Evolutionary conservation across 768 basidiomycete species (phyloP).

Genomic region (Rhodotorula babjevae): DNA sequence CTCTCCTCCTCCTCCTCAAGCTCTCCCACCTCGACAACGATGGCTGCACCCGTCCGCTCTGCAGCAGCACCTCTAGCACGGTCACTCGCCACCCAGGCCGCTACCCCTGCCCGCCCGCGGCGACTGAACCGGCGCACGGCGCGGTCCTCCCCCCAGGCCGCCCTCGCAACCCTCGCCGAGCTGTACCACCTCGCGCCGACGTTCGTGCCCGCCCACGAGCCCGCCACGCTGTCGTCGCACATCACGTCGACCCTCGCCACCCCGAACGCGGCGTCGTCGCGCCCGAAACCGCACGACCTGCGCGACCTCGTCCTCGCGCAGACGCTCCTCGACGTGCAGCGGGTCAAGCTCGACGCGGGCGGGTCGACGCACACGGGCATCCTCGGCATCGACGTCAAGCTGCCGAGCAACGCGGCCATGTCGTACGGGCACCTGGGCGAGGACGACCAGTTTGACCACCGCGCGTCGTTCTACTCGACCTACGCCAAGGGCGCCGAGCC

Average conservation of each 20-base stretch:
- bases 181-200: constrained; percentile 35
- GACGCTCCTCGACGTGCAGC: constrained; percentile 12
- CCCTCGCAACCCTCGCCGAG: constrained; percentile 10
- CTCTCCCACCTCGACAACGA: background rate
- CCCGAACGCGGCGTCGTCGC: background rate
- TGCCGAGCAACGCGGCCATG: background rate
- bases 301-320: constrained; percentile 9
- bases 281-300: constrained; percentile 12
- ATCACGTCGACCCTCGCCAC: background rate
- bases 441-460: constrained; percentile 11
- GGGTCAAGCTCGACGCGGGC: constrained; percentile 8
- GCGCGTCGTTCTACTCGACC: constrained; percentile 3
- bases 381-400: constrained; percentile 1
- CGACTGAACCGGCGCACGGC: constrained; percentile 11
- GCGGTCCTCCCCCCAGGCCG: background rate
- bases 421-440: background rate
- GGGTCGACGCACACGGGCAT: background rate
- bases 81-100: background rate
- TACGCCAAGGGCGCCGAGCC: constrained; percentile 12
- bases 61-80: constrained; percentile 1
- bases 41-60: background rate
- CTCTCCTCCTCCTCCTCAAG: background rate
- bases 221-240: background rate
- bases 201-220: constrained; percentile 15
- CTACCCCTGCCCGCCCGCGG: background rate